A percentile compares a stretch with the other conserved stretches of the same genome.
phyloP scores from a whole-genome alignment of 2,329 filamentous ascomycete genomes.

The Neodidymelliopsis sp. region DNA sequence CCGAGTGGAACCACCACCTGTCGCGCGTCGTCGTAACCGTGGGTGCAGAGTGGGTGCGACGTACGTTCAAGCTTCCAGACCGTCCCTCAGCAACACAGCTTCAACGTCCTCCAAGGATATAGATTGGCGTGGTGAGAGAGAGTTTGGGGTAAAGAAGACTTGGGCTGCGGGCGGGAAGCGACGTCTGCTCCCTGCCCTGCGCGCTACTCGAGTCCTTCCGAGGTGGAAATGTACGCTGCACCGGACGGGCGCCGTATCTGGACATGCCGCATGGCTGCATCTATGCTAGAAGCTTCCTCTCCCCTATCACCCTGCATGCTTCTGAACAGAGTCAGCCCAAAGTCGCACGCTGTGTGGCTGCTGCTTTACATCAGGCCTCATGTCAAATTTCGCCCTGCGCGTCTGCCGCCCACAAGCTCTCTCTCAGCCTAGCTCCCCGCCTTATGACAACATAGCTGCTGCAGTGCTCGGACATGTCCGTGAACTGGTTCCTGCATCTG shows the following conservation, averaged over 20 bases:
- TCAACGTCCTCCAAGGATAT: conserved; percentile 46
- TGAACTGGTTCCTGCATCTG: conserved; percentile 9
- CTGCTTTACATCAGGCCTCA: conserved; percentile 1
- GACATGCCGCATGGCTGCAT: conserved; percentile 25
- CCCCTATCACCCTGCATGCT: conserved; percentile 17
- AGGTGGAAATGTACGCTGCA: conserved; percentile 31
- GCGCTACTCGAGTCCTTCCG: conserved; percentile 36
- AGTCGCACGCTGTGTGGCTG: conserved; percentile 16
- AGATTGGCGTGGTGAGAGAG: conserved; percentile 27
- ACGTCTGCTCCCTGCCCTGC: conserved; percentile 29
- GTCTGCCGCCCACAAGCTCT: conserved; percentile 10
- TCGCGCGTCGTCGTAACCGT: conserved; percentile 8
- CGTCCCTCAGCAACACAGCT: conserved; percentile 53
- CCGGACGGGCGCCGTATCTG: conserved; percentile 21
- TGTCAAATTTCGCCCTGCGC: conserved; percentile 18
- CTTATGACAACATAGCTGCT: conserved; percentile 29
- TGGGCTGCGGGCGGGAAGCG: conserved; percentile 36
- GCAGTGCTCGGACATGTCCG: conserved; percentile 16
- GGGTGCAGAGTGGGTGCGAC: conserved; percentile 24
- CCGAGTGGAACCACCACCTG: conserved; percentile 23
- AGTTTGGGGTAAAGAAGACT: conserved; percentile 30
- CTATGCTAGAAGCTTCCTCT: conserved; percentile 22
- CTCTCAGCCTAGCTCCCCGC: conserved; percentile 30
- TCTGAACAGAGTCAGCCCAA: neutral
- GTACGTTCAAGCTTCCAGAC: conserved; percentile 47